These are phyloP conservation scores for Wickerhamia fluorescens DNA, from an alignment of 805 yeast species.

Conservation along the genomic window DNA sequence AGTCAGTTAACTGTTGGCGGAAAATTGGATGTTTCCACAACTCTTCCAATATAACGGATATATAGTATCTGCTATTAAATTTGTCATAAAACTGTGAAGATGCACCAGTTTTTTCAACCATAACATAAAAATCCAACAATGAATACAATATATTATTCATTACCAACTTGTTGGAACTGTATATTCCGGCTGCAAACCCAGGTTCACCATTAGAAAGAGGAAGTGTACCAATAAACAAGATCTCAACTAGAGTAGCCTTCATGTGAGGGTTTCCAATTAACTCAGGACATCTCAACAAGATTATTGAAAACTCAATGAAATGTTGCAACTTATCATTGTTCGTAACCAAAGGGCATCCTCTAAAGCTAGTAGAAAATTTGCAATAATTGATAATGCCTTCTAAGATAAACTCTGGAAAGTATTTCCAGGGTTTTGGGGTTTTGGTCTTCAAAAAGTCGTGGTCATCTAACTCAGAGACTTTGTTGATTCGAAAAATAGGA, in stretches of 20 bases:
- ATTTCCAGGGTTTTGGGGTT: conserved; percentile 72
- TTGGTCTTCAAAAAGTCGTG: conserved; percentile 59
- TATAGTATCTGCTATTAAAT: conserved; percentile 83
- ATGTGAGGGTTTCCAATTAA: conserved; percentile 87
- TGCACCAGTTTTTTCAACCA: conserved; percentile 94
- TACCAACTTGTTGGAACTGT: conserved; percentile 58
- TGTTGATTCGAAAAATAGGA: conserved; percentile 49
- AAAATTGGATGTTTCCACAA: conserved; percentile 73
- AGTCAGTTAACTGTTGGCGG: conserved; percentile 59
- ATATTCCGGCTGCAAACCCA: conserved; percentile 67
- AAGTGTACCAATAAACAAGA: conserved; percentile 67
- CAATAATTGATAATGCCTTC: conserved; percentile 77
- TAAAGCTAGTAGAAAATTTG: conserved; percentile 50
- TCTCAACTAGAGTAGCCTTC: conserved; percentile 76
- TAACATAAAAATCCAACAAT: conserved; percentile 82
- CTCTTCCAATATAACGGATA: conserved; percentile 74
- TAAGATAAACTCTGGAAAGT: conserved; percentile 75
- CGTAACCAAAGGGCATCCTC: conserved; percentile 49
- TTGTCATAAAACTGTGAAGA: conserved; percentile 94
- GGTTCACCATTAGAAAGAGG: conserved; percentile 50
- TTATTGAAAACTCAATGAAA: conserved; percentile 66
- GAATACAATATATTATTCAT: conserved; percentile 68
- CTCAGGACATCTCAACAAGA: conserved; percentile 77
- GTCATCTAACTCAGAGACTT: conserved; percentile 66
- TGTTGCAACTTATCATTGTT: conserved; percentile 45